Base-by-base conservation (phyloP, 2,329 filamentous ascomycete genomes). In the Westerdykella sp. region DNA sequence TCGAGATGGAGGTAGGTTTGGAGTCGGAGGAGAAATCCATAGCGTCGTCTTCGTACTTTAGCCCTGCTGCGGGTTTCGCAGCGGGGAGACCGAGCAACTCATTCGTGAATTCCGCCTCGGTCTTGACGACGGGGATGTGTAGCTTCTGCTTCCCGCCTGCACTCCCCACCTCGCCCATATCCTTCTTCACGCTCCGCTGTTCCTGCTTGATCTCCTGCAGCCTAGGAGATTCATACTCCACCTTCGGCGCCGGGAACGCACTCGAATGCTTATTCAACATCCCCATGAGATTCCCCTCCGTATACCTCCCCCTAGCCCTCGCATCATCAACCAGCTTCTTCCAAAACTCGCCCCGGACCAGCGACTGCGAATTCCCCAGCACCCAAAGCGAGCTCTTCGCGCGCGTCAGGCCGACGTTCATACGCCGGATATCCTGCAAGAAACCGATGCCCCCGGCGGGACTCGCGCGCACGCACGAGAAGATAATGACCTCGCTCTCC, bases 341-440 rank as follows among this genome's bases (percentile, higher is more conserved):
- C 93, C 94, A 98, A 68, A 88, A 96, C 60, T 93, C 81, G 47
- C 93, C 93, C 60, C 94, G 85, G 18, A 84, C 74, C 41, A 98
- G 76, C 28, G 90, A 88, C 44, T 84, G 78, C 0, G 93, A 93
- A 67, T 97, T 94, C 53, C 93, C 93, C 21, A 98, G 77, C 45
- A 98, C 91, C 87, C 91, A 98, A 9, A 98, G 77, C 28, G 91
- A 96, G 9, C 87, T 95, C 67, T 95, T 96, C 5, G 93, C 94
- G 74, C 93, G 85, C 16, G 93, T 98, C 47, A 98, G 75, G 71
- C 93, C 93, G 59, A 98, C 93, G 67, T 98, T 98, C 94, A 98
- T 97, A 76, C 93, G 91, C 46, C 93, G 83, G 61, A 98, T 95
- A 65, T 98, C 93, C 42, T 87, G 86, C 78, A 98, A 84, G 80